These are phyloP conservation scores for Talaromyces liani DNA, from an alignment of 495 filamentous ascomycete species.

Conservation along the genomic window DNA sequence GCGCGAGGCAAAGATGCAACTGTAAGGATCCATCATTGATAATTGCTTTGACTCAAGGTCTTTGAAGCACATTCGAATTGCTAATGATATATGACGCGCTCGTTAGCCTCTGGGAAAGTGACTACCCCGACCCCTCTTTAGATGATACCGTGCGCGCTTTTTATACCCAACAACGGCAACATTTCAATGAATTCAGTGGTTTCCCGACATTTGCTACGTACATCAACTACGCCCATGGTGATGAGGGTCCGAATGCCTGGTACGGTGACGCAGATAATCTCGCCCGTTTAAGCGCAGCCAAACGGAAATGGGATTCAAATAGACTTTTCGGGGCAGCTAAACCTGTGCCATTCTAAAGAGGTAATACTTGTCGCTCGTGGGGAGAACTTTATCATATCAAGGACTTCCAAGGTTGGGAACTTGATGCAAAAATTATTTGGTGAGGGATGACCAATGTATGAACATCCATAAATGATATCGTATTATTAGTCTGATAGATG, in stretches of 20 bases:
- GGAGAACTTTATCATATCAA: neutral
- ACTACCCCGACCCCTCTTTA: constrained; percentile 9
- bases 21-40: constrained; percentile 16
- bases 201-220: constrained; percentile 19
- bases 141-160: neutral
- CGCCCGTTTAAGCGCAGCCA: constrained; percentile 17
- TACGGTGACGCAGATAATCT: constrained; percentile 22
- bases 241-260: constrained; percentile 24
- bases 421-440: neutral
- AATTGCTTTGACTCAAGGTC: neutral
- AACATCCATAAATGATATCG: neutral
- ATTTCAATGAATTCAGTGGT: constrained; percentile 15
- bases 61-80: neutral
- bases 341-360: neutral
- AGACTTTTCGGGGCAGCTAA: constrained; percentile 18
- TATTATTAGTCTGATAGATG: neutral
- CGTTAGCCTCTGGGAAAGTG: constrained; percentile 8
- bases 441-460: neutral
- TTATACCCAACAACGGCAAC: constrained; percentile 9
- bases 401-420: neutral
- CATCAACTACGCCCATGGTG: constrained; percentile 31
- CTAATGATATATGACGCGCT: neutral
- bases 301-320: constrained; percentile 26
- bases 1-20: constrained; percentile 19
- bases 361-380: neutral